A percentile compares a stretch with the other conserved stretches of the same genome.
Conservation (phyloP, 2,329 filamentous ascomycete species). For the Aureobasidium zeae region DNA sequence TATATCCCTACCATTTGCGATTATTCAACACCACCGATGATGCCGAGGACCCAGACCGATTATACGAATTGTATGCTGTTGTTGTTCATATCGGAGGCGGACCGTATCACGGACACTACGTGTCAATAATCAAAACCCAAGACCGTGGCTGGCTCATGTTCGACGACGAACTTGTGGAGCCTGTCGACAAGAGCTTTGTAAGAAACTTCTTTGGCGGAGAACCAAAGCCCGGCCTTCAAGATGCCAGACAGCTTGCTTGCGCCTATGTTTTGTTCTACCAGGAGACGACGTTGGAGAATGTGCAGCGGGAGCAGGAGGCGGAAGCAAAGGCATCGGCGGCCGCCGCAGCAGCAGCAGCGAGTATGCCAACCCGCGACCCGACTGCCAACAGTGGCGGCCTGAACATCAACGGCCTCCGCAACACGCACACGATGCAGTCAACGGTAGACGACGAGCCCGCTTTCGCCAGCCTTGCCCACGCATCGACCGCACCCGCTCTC, state of each 20-base stretch:
- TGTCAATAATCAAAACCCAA: conserved; percentile 94
- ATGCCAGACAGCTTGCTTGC: conserved; percentile 63
- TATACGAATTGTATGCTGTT: conserved; percentile 95
- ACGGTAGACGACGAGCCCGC: conserved; percentile 33
- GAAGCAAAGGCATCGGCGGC: conserved; percentile 49
- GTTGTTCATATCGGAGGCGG: conserved; percentile 96
- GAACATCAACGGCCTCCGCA: conserved; percentile 23
- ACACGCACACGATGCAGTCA: conserved; percentile 29
- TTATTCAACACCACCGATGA: conserved; percentile 98
- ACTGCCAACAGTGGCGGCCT: conserved; percentile 25
- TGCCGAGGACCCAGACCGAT: conserved; percentile 79
- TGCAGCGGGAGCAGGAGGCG: conserved; percentile 70
- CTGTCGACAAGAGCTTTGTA: conserved; percentile 92
- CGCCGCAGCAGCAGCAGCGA: conserved; percentile 37
- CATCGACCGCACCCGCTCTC: conserved; percentile 50
- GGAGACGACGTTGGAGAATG: conserved; percentile 65
- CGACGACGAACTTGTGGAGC: conserved; percentile 97
- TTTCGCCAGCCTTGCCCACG: conserved; percentile 55
- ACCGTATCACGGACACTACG: conserved; percentile 95
- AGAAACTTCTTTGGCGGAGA: conserved; percentile 95
- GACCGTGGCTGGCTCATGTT: conserved; percentile 94
- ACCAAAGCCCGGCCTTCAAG: conserved; percentile 30
- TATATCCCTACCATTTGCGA: conserved; percentile 92
- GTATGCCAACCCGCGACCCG: conserved; percentile 32
- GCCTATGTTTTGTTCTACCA: conserved; percentile 98